Evolutionary conservation across 2,329 filamentous ascomycete genomes (phyloP), one percentile per base, ranked within the genome.

Genomic region (Aspergillus persii): DNA sequence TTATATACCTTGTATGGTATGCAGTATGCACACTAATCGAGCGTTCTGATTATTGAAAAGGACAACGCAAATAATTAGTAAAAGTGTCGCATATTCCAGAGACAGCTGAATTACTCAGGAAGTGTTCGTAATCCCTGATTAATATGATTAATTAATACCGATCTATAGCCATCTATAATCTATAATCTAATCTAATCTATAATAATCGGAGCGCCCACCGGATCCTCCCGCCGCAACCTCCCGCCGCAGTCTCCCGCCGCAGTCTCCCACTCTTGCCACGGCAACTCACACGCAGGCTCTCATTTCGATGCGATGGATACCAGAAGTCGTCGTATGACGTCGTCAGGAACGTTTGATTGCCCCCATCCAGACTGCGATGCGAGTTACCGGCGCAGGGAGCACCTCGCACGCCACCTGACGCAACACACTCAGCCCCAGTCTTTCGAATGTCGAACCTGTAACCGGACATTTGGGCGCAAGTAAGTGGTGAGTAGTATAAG

Each of bases 331-430:
- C 39, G 54, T 52, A 53, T 47, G 53, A 27, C 3, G 15, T 33
- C 53, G 36, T 31, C 54, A 53, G 56, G 55, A 9, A 49, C 29
- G n/a, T 65, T 63, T 15, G 36, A 23, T 26, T 67, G 65, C 27
- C 23, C 30, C 8, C 62, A 62, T 54, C 57, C 62, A 27, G 56
- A 60, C 7, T 69, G 68, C 52, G 62, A 50, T 18, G 64, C 64
- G 2, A 66, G 57, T 6, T 71, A 71, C 29, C 63, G 49, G 46
- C 68, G 66, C 6, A 71, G 64, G 53, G 65, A 68, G 53, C 69
- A 72, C 47, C 52, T 71, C 3, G 57, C 44, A 5, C 67, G 69
- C 27, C 69, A 72, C 48, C 48, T 60, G 51, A 39, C 41, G 29
- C 60, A 63, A 54, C 68, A 72, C 31, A 15, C 9, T n/a, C 53